These are phyloP conservation scores for Gossypium sturtianum DNA, from an alignment of 345 rosid species.

Conservation along the genomic window DNA sequence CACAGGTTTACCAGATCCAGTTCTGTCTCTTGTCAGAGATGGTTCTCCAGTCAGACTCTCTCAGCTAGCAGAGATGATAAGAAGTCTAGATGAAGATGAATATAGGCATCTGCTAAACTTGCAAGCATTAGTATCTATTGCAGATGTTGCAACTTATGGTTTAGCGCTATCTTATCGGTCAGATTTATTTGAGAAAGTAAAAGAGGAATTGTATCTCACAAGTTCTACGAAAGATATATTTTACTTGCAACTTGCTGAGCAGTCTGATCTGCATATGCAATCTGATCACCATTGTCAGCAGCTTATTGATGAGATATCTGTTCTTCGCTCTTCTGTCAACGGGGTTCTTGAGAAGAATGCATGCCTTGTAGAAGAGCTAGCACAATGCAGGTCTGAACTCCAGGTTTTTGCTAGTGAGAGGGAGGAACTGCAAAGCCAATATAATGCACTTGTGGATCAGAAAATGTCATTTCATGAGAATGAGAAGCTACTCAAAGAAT, in stretches of 20 bases:
- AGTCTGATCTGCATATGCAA: slow-evolving; percentile 41
- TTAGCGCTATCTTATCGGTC: neutral
- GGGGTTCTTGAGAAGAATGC: neutral
- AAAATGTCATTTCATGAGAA: slow-evolving; percentile 34
- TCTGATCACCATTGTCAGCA: neutral
- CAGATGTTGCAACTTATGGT: neutral
- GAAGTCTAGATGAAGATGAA: slow-evolving; percentile 7
- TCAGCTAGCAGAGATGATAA: slow-evolving; percentile 31
- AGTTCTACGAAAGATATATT: slow-evolving; percentile 31
- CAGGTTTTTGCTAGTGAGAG: slow-evolving; percentile 2
- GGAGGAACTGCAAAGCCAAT: slow-evolving; percentile 33
- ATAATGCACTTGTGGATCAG: slow-evolving; percentile 42
- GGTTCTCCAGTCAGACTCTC: slow-evolving; percentile 20
- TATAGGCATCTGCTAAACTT: neutral
- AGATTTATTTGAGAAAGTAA: slow-evolving; percentile 9
- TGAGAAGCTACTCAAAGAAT: slow-evolving; percentile 49
- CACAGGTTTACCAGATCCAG: slow-evolving; percentile 1
- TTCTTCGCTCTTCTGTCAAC: neutral
- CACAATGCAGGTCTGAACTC: slow-evolving; percentile 13
- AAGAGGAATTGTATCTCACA: slow-evolving; percentile 12
- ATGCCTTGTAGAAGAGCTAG: slow-evolving; percentile 13
- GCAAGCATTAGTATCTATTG: neutral
- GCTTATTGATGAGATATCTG: slow-evolving; percentile 10
- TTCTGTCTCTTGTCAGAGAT: neutral
- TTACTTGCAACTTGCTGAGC: slow-evolving; percentile 58